These are phyloP conservation scores for Firmiana major DNA, from an alignment of 345 rosid species.

Conservation along the genomic window DNA sequence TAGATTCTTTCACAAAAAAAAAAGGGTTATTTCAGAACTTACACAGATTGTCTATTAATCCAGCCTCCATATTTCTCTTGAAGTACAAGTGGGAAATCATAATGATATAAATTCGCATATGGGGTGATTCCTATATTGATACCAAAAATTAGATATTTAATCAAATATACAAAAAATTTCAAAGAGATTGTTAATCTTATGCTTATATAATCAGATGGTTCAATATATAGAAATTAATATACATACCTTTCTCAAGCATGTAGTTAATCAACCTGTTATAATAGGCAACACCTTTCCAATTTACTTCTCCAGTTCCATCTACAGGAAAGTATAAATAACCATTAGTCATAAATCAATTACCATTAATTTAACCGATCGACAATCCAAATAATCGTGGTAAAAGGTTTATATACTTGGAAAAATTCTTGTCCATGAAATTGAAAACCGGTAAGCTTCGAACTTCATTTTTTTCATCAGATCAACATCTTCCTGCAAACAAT, in stretches of 20 bases:
- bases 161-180: not conserved
- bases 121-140: constrained; percentile 45
- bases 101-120: constrained; percentile 84
- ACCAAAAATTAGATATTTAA: not conserved
- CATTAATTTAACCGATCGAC: not conserved
- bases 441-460: constrained; percentile 89
- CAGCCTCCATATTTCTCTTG: not conserved
- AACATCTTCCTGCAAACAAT: constrained; percentile 50
- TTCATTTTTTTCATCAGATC: constrained; percentile 63
- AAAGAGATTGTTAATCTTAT: too few species aligned
- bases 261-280: not conserved
- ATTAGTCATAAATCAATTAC: not conserved
- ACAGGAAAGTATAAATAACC: not conserved
- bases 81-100: constrained; percentile 21
- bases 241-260: constrained; percentile 36
- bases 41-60: not conserved
- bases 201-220: too few species aligned
- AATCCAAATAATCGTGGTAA: too few species aligned
- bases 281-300: not conserved
- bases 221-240: not conserved
- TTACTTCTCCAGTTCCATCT: not conserved
- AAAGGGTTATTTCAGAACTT: not conserved
- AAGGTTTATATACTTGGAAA: constrained; percentile 54
- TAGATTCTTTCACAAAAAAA: too few species aligned
- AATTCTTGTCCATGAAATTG: constrained; percentile 94